Percentiles rank a stretch among this genome's conserved stretches.
Conservation (phyloP, 495 filamentous ascomycete genomes). For the Venustampulla echinocandica region DNA sequence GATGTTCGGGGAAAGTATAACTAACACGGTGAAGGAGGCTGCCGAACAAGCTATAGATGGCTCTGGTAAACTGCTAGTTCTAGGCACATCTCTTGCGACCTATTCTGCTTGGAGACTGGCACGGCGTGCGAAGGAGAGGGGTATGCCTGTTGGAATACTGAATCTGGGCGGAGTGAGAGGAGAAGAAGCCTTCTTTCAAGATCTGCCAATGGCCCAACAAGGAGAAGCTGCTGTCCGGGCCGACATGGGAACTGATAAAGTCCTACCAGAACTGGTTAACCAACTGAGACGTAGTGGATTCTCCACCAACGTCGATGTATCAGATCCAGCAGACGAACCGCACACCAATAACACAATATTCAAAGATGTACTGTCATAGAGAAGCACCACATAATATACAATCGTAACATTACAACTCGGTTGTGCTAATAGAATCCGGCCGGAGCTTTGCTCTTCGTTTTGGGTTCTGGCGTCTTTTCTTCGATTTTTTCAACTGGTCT, state of each 20-base stretch:
- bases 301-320: conserved; percentile 4
- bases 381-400: conserved; percentile 12
- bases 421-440: conserved; percentile 18
- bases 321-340: conserved; percentile 3
- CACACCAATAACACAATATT: conserved; percentile 28
- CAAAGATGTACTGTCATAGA: conserved; percentile 43
- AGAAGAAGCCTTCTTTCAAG: conserved; percentile 58
- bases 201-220: conserved; percentile 35
- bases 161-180: conserved; percentile 79
- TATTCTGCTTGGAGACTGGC: conserved; percentile 91
- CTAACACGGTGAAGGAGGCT: conserved; percentile 52
- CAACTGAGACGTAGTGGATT: conserved; percentile 23
- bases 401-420: conserved; percentile 12
- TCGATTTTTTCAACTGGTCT: not conserved
- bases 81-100: conserved; percentile 86
- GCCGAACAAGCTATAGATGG: conserved; percentile 74
- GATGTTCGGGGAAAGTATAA: conserved; percentile 93
- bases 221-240: conserved; percentile 42
- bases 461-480: not conserved
- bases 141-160: conserved; percentile 77
- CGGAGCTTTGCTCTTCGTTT: conserved; percentile 14
- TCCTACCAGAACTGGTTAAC: conserved; percentile 46
- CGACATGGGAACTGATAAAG: conserved; percentile 43
- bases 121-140: conserved; percentile 68
- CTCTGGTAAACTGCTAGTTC: conserved; percentile 62